Evolutionary conservation across 2,329 filamentous ascomycete species (phyloP).

Genomic region (Biscogniauxia marginata): DNA sequence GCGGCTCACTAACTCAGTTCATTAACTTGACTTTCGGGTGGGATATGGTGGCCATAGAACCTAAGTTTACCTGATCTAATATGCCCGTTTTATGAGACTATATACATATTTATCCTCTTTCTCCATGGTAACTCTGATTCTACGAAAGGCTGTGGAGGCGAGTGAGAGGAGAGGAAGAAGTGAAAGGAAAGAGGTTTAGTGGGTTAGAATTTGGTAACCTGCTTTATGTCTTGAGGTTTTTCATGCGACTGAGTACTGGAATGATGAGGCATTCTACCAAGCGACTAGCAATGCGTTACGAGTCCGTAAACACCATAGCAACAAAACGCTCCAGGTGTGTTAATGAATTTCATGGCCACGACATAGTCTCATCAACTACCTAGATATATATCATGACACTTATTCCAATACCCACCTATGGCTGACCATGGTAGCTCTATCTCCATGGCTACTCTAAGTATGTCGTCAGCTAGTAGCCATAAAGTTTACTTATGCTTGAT

Average conservation of each 20-base stretch:
- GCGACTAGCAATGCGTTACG: neutral
- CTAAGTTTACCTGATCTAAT: constrained; percentile 38
- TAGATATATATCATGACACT: neutral
- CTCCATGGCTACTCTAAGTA: neutral
- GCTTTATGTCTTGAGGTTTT: constrained; percentile 27
- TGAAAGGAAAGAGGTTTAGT: too few species aligned
- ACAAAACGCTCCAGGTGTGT: too few species aligned
- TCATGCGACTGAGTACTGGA: constrained; percentile 50
- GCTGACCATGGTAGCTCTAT: too few species aligned
- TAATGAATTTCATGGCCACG: neutral
- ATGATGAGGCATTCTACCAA: constrained; percentile 44
- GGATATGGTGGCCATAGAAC: constrained; percentile 53
- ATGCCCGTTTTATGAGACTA: neutral
- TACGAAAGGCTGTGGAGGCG: too few species aligned
- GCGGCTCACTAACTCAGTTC: constrained; percentile 60
- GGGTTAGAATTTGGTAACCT: neutral
- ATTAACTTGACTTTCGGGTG: constrained; percentile 55
- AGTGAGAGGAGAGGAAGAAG: neutral
- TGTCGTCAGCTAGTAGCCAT: neutral
- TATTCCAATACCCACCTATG: neutral
- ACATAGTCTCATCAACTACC: neutral
- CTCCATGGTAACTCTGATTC: too few species aligned
- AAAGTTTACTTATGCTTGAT: too few species aligned
- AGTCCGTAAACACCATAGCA: neutral
- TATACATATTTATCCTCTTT: neutral